These are phyloP conservation scores for Metrosideros polymorpha DNA, from an alignment of 441 rosid genomes.

Conservation along the genomic window DNA sequence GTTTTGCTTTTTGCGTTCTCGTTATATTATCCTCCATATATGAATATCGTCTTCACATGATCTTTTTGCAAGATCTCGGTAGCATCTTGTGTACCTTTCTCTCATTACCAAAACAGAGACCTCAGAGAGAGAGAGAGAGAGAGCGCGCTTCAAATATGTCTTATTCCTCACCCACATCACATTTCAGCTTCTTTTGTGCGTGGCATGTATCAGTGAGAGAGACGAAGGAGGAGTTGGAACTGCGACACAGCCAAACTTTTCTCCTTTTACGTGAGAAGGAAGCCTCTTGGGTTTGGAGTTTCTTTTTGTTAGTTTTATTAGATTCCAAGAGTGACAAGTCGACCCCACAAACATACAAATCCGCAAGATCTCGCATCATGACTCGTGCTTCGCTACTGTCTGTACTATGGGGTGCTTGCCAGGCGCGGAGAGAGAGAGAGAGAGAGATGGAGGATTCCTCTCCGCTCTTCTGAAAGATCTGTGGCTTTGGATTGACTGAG, in stretches of 20 bases:
- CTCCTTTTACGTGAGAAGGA: neutral
- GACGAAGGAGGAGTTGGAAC: neutral
- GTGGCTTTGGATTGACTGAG: neutral
- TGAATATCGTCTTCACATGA: neutral
- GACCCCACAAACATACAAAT: slow-evolving; percentile 1
- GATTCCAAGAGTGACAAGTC: neutral
- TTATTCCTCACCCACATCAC: neutral
- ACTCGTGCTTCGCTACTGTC: slow-evolving; percentile 12
- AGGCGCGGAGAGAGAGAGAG: neutral
- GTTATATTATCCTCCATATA: neutral
- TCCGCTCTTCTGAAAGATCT: too few relatives aligned
- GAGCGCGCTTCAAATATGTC: neutral
- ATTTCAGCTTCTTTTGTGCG: neutral
- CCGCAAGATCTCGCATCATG: neutral
- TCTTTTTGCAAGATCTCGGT: neutral
- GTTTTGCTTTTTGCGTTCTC: neutral
- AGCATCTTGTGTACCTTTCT: neutral
- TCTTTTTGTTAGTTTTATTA: neutral
- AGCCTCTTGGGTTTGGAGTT: neutral
- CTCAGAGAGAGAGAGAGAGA: neutral
- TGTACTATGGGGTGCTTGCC: neutral
- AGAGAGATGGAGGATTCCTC: neutral
- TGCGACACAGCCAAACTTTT: neutral
- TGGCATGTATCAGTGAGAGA: neutral
- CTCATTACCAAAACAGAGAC: neutral